A percentile compares a stretch with the other conserved stretches of the same genome.
phyloP scores from a whole-genome alignment of 2,329 filamentous ascomycete species.

The Alternaria triticina region DNA sequence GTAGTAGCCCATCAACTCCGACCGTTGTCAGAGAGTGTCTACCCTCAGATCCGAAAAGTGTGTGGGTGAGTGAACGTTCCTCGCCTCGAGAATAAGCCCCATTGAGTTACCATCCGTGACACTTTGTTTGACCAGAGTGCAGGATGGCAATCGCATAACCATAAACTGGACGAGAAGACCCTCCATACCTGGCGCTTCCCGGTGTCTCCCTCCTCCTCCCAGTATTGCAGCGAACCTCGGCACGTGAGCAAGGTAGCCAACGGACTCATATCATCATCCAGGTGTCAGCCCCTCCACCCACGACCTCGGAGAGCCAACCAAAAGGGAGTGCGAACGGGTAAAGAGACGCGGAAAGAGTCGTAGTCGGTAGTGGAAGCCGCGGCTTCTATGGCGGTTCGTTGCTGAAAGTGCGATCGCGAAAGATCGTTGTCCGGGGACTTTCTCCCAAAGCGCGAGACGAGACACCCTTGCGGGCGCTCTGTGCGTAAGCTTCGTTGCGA shows the following conservation, averaged over 20 bases:
- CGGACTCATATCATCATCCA: slow-evolving; percentile 94
- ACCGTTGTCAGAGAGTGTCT: slow-evolving; percentile 34
- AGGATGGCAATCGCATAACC: slow-evolving; percentile 94
- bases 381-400: slow-evolving; percentile 99
- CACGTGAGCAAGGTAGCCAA: slow-evolving; percentile 49
- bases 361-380: slow-evolving; percentile 69
- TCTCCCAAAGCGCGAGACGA: slow-evolving; percentile 87
- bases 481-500: slow-evolving; percentile 98
- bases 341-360: slow-evolving; percentile 55
- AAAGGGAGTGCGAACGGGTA: slow-evolving; percentile 60
- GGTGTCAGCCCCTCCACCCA: slow-evolving; percentile 54
- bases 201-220: slow-evolving; percentile 41
- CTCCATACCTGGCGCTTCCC: slow-evolving; percentile 48
- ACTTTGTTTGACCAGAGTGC: slow-evolving; percentile 45
- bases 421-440: slow-evolving; percentile 96
- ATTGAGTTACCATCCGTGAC: slow-evolving; percentile 86
- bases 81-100: slow-evolving; percentile 99
- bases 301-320: slow-evolving; percentile 23
- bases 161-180: slow-evolving; percentile 85
- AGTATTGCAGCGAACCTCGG: slow-evolving; percentile 24
- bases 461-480: slow-evolving; percentile 57
- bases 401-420: slow-evolving; percentile 70
- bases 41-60: slow-evolving; percentile 53
- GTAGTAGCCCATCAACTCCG: slow-evolving; percentile 35
- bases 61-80: slow-evolving; percentile 65